Evolutionary conservation across 2,329 filamentous ascomycete genomes (phyloP).

Genomic region (Metarhizium anisopliae): DNA sequence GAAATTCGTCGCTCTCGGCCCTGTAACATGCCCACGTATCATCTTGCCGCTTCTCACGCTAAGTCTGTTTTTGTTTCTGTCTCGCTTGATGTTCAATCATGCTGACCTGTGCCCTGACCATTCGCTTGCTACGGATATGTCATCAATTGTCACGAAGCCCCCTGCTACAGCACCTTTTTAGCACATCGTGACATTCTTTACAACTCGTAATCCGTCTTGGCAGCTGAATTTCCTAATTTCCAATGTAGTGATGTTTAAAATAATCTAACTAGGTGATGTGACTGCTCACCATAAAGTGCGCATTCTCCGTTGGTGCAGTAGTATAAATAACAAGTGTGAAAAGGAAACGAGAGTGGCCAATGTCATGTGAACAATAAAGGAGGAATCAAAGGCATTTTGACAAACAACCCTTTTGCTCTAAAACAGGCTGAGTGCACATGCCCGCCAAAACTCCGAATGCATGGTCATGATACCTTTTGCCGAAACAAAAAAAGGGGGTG

Average conservation of each 20-base stretch:
- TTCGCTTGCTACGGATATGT: too few relatives aligned
- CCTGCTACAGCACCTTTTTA: too few relatives aligned
- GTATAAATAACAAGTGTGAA: not conserved
- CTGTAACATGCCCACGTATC: too few relatives aligned
- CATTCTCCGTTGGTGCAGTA: not conserved
- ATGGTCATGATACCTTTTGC: slow-evolving; percentile 1
- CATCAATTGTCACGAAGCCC: too few relatives aligned
- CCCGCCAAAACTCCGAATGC: slow-evolving; percentile 11
- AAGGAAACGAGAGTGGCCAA: not conserved
- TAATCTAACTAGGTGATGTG: not conserved
- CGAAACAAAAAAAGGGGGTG: not conserved
- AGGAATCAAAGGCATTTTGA: not conserved
- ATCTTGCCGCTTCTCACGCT: too few relatives aligned
- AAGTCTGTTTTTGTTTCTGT: too few relatives aligned
- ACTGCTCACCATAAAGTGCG: too few relatives aligned
- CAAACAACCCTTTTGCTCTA: not conserved
- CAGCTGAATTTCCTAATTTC: not conserved
- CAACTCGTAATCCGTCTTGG: not conserved
- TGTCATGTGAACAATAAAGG: not conserved
- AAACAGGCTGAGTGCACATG: slow-evolving; percentile 1
- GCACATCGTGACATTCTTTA: not conserved
- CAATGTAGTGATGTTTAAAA: not conserved
- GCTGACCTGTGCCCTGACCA: too few relatives aligned
- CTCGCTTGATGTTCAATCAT: too few relatives aligned
- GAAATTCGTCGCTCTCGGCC: too few relatives aligned